Conservation (phyloP, 495 filamentous ascomycete species). For the Cudoniella acicularis region DNA sequence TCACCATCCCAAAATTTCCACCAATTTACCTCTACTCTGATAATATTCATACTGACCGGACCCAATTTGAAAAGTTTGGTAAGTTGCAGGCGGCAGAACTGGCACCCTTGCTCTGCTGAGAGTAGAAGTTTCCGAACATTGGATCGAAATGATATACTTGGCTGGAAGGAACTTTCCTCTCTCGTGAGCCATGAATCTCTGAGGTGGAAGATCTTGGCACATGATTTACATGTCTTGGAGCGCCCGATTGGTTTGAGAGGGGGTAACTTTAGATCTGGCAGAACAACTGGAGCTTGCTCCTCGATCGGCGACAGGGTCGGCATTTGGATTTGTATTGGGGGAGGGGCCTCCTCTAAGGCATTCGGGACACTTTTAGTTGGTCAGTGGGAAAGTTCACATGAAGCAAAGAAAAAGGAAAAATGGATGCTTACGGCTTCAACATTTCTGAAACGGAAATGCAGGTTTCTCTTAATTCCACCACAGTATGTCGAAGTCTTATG, state of each 20-base stretch:
- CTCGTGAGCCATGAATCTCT: background rate
- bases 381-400: background rate
- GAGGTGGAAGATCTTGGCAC: background rate
- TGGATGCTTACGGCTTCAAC: background rate
- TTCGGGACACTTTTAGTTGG: background rate
- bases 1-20: background rate
- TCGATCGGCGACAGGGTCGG: too few relatives aligned
- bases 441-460: background rate
- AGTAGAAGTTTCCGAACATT: background rate
- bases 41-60: background rate
- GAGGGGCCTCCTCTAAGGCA: background rate
- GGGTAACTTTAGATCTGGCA: background rate
- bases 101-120: background rate
- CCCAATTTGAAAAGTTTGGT: background rate
- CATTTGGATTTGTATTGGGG: background rate
- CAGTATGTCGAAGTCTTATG: background rate
- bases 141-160: background rate
- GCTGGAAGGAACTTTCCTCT: background rate
- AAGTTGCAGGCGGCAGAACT: background rate
- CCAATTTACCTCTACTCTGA: background rate
- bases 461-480: background rate
- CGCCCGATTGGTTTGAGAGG: background rate
- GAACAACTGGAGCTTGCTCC: background rate
- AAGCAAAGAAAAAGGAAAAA: background rate
- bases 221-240: background rate